Evolutionary conservation across 2,329 filamentous ascomycete genomes (phyloP).

Genomic region (Penicillium janthinellum): DNA sequence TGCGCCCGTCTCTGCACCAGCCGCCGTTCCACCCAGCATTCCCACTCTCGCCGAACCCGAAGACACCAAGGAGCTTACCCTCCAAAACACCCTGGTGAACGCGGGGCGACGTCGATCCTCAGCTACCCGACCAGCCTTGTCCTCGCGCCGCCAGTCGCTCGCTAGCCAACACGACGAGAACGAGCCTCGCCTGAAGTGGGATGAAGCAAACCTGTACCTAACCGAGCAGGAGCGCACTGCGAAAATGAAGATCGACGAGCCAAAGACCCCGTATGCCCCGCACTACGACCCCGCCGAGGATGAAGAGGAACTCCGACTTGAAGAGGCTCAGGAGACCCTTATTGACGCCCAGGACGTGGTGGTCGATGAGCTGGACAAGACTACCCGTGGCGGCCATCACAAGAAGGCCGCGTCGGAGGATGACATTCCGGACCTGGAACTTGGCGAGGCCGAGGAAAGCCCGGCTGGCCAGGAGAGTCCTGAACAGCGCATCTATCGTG

Average conservation of each 20-base stretch:
- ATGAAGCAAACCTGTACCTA: slow-evolving; percentile 95
- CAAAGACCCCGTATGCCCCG: slow-evolving; percentile 93
- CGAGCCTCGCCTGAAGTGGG: slow-evolving; percentile 88
- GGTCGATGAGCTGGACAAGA: slow-evolving; percentile 66
- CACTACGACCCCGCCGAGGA: slow-evolving; percentile 91
- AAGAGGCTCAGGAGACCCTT: slow-evolving; percentile 39
- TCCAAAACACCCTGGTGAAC: slow-evolving; percentile 93
- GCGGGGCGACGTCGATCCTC: slow-evolving; percentile 85
- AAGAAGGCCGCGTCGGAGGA: slow-evolving; percentile 59
- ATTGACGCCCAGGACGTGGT: slow-evolving; percentile 71
- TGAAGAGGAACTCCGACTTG: slow-evolving; percentile 63
- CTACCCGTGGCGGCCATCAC: slow-evolving; percentile 44
- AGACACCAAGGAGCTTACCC: slow-evolving; percentile 80
- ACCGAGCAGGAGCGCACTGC: slow-evolving; percentile 93
- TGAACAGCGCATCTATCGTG: slow-evolving; percentile 42
- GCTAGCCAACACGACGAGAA: slow-evolving; percentile 58
- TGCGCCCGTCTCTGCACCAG: slow-evolving; percentile 49
- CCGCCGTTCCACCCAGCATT: slow-evolving; percentile 34
- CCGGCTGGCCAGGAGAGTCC: slow-evolving; percentile 31
- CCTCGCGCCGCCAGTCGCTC: slow-evolving; percentile 71
- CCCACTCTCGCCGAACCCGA: slow-evolving; percentile 49
- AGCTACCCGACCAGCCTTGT: slow-evolving; percentile 65
- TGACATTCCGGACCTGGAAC: slow-evolving; percentile 87
- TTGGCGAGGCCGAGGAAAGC: slow-evolving; percentile 87
- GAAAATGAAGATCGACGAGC: slow-evolving; percentile 99